Percentiles rank a stretch among this genome's conserved stretches.
Conservation (phyloP, 2,329 filamentous ascomycete genomes). For the Aspergillus pseudoglaucus region DNA sequence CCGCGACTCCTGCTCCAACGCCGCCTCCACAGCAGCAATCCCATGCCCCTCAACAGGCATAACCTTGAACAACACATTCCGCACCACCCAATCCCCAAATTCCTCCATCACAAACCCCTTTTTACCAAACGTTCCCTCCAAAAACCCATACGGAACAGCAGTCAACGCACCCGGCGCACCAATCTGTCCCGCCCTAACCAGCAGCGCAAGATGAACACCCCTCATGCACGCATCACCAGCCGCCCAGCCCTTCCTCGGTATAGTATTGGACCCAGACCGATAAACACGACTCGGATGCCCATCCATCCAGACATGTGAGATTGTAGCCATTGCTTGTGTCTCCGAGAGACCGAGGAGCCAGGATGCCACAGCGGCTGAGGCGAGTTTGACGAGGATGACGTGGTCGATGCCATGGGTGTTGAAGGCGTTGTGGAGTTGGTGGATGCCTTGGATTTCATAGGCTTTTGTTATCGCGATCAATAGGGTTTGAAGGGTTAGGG, state of each 20-base stretch:
- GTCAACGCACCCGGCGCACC: constrained; percentile 26
- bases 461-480: constrained; percentile 34
- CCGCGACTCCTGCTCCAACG: constrained; percentile 11
- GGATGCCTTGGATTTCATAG: constrained; percentile 39
- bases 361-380: constrained; percentile 32
- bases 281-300: constrained; percentile 31
- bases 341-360: constrained; percentile 32
- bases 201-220: constrained; percentile 32
- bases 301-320: constrained; percentile 38
- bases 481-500: constrained; percentile 27
- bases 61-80: constrained; percentile 19
- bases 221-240: constrained; percentile 36
- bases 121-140: constrained; percentile 16
- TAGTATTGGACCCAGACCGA: constrained; percentile 28
- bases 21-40: constrained; percentile 28
- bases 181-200: constrained; percentile 21
- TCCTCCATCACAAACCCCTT: constrained; percentile 12
- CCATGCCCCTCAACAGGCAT: constrained; percentile 30
- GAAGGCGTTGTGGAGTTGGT: constrained; percentile 33
- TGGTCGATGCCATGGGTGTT: constrained; percentile 39
- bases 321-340: constrained; percentile 26
- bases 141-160: constrained; percentile 32
- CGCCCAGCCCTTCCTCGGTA: constrained; percentile 39
- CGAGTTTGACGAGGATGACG: constrained; percentile 37
- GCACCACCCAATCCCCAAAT: constrained; percentile 17